A percentile compares a stretch with the other conserved stretches of the same genome.
phyloP scores from a whole-genome alignment of 2,329 filamentous ascomycete species.

The Lanzia echinophila region DNA sequence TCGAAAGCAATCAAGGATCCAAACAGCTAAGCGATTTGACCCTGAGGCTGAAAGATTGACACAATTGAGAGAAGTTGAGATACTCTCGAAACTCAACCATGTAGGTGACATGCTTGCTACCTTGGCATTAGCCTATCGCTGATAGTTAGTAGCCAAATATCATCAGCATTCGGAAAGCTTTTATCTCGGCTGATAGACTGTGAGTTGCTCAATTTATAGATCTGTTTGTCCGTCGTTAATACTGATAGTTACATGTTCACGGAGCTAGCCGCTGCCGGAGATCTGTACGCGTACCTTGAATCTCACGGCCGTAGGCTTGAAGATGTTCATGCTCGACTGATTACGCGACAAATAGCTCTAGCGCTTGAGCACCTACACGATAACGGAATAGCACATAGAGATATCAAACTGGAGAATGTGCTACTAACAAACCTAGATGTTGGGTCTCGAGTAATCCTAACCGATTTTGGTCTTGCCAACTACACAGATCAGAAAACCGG shows the following conservation, averaged over 20 bases:
- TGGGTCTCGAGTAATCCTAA: conserved; percentile 27
- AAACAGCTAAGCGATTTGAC: background rate
- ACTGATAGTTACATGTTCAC: conserved; percentile 46
- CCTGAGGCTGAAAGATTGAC: conserved; percentile 30
- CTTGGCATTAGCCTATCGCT: background rate
- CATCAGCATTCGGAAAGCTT: conserved; percentile 44
- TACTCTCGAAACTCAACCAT: conserved; percentile 48
- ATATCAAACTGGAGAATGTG: conserved; percentile 31
- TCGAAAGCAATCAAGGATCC: background rate
- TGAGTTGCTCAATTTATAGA: conserved; percentile 28
- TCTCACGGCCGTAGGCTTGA: conserved; percentile 18
- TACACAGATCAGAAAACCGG: conserved; percentile 13
- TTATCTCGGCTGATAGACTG: conserved; percentile 42
- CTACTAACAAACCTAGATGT: conserved; percentile 26
- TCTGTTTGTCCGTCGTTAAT: conserved; percentile 8
- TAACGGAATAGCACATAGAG: conserved; percentile 26
- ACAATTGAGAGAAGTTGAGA: conserved; percentile 43
- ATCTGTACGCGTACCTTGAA: conserved; percentile 28
- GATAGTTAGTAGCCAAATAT: conserved; percentile 44
- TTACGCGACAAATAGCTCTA: conserved; percentile 27
- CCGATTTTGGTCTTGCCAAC: conserved; percentile 30
- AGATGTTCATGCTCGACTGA: conserved; percentile 24
- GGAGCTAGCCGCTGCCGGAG: conserved; percentile 46
- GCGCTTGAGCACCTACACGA: conserved; percentile 28
- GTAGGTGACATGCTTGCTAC: conserved; percentile 33